Conservation (phyloP, 116 monocot genomes). For the Cymodocea nodosa region DNA sequence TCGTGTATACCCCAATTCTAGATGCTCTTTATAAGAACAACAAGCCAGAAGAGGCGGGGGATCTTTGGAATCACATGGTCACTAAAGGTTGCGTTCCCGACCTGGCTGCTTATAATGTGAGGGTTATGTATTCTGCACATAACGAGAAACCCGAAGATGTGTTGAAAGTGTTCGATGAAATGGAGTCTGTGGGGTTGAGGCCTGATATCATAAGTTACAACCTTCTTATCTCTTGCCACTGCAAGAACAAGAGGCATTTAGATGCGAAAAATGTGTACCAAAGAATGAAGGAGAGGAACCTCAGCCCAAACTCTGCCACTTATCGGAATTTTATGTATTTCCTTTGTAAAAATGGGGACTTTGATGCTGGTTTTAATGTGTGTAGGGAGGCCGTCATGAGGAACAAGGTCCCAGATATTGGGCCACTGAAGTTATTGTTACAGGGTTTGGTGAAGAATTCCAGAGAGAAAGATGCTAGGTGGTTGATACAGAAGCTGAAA, state of each 20-base stretch:
- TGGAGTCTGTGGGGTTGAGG: conserved; percentile 32
- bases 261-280: conserved; percentile 47
- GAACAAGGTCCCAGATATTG: conserved; percentile 33
- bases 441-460: conserved; percentile 34
- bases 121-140: conserved; percentile 18
- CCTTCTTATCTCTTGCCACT: conserved; percentile 45
- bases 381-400: conserved; percentile 25
- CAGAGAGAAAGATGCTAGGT: conserved; percentile 29
- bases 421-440: conserved; percentile 25
- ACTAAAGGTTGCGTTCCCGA: conserved; percentile 23
- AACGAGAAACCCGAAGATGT: conserved; percentile 24
- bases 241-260: conserved; percentile 15
- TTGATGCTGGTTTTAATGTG: conserved; percentile 25
- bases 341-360: conserved; percentile 33
- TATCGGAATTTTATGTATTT: conserved; percentile 29
- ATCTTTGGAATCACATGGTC: conserved; percentile 51
- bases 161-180: conserved; percentile 23
- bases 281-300: conserved; percentile 21
- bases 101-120: conserved; percentile 42
- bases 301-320: conserved; percentile 23
- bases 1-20: conserved; percentile 45
- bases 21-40: conserved; percentile 30
- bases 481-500: conserved; percentile 19
- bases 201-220: conserved; percentile 49
- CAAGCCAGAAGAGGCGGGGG: conserved; percentile 31